These are phyloP conservation scores for Peniophora sp. DNA, from an alignment of 1,284 basidiomycete genomes.

Conservation along the genomic window DNA sequence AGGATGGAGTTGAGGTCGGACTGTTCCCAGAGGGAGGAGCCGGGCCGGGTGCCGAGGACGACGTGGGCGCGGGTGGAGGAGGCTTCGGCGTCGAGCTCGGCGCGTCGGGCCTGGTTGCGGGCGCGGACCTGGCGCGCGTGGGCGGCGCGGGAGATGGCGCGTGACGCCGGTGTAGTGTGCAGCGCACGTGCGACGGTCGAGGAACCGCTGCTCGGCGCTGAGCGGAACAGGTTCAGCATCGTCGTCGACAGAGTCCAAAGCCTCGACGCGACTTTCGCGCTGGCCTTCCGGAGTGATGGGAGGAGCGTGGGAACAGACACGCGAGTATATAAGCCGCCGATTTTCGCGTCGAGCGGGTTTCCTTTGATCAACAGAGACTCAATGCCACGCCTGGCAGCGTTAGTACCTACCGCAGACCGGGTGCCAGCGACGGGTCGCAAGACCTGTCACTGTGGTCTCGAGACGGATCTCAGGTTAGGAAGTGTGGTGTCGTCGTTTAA, in stretches of 20 bases:
- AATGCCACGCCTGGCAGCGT: conserved; percentile 35
- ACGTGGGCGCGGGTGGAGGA: conserved; percentile 52
- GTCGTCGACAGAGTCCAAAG: neutral
- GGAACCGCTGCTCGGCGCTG: conserved; percentile 11
- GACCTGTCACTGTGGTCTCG: conserved; percentile 26
- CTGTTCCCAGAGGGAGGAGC: conserved; percentile 53
- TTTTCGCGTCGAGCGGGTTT: conserved; percentile 3
- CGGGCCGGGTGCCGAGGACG: conserved; percentile 61
- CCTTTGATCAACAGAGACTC: conserved; percentile 20
- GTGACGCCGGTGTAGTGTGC: conserved; percentile 41
- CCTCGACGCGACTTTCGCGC: neutral
- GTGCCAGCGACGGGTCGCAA: conserved; percentile 29
- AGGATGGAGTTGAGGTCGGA: conserved; percentile 58
- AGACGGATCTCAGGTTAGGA: conserved; percentile 31
- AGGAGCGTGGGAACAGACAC: conserved; percentile 11
- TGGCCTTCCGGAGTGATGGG: neutral
- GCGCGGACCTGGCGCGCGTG: conserved; percentile 37
- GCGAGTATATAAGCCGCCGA: conserved; percentile 8
- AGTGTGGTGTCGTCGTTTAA: conserved; percentile 27
- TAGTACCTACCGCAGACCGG: conserved; percentile 27
- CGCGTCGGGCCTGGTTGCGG: conserved; percentile 41
- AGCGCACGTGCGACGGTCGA: conserved; percentile 26
- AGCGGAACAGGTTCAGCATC: conserved; percentile 32
- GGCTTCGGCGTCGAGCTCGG: conserved; percentile 32
- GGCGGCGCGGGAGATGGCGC: conserved; percentile 24